Evolutionary conservation across 106 monocot species (phyloP), one percentile per base, ranked within the genome.

Genomic region (Hemerocallis citrina): DNA sequence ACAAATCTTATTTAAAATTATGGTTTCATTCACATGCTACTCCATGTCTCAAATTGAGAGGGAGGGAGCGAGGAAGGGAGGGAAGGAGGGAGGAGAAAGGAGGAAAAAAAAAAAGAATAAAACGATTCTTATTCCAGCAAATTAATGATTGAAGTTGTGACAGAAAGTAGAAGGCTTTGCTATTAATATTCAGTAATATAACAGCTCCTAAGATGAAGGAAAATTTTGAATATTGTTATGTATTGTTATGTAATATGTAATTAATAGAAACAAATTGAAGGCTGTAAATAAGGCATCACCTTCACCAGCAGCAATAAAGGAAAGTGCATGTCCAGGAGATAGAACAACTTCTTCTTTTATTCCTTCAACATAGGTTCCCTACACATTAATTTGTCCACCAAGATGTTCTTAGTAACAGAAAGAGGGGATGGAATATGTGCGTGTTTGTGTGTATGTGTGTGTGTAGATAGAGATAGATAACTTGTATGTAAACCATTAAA

Each of bases 291-390:
- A 0, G 30, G 23, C 37, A 32, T 40, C 37, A 92, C 92, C 92
- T 81, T 92, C 92, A 71, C 92, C 92, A 56, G 92, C 80, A 68
- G 88, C 87, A 68, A 92, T 88, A 65, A 92, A 92, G 57, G 92
- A 92, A 67, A 92, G 84, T 59, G 80, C 92, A 71, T 92, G 92
- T 44, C 92, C 92, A 69, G 92, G 81, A 46, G 92, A 92, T 58
- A 92, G 72, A 78, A 92, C 92, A 68, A 92, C 92, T 65, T 92
- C 92, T 62, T 92, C 92, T 54, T 92, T 92, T 67, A 92, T 84
- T 47, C 92, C 92, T 47, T 92, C 92, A 21, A 92, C 88, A 66
- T 92, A 92, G n/a, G 92, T 92, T 60, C 92, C 92, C 92, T 92
- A 59, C 59, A 84, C 63, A 29, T 61, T 61, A 38, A n/a, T n/a